Conservation (phyloP, 2,329 filamentous ascomycete genomes). For the Penicillium hordei region DNA sequence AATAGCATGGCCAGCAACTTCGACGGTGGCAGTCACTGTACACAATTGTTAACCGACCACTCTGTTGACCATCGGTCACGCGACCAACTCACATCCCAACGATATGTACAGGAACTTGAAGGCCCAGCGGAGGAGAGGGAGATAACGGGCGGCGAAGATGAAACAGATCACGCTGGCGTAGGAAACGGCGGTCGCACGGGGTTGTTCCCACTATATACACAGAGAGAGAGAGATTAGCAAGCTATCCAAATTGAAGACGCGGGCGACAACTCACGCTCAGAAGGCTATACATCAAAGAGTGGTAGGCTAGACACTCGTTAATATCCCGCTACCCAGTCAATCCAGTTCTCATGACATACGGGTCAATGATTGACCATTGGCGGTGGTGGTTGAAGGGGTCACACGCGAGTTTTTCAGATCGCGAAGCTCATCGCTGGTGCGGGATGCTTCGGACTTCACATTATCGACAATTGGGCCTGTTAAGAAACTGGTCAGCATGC, state of each 20-base stretch:
- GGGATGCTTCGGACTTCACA: conserved; percentile 56
- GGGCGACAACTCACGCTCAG: conserved; percentile 52
- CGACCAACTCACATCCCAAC: conserved; percentile 54
- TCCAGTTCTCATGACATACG: conserved; percentile 43
- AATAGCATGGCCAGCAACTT: conserved; percentile 56
- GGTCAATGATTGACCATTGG: conserved; percentile 62
- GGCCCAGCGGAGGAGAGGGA: conserved; percentile 61
- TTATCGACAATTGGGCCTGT: conserved; percentile 57
- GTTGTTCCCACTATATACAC: conserved; percentile 62
- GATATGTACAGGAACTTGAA: conserved; percentile 61
- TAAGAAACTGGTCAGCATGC: conserved; percentile 17
- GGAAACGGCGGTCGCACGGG: conserved; percentile 62
- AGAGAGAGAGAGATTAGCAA: conserved; percentile 3
- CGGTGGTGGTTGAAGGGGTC: conserved; percentile 55
- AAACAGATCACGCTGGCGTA: conserved; percentile 56
- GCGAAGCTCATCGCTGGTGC: conserved; percentile 58
- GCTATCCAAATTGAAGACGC: neutral
- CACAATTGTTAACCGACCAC: conserved; percentile 11
- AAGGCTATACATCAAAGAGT: conserved; percentile 66
- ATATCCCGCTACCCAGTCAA: conserved; percentile 1
- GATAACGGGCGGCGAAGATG: conserved; percentile 64
- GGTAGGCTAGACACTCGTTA: conserved; percentile 53
- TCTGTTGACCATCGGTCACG: conserved; percentile 18
- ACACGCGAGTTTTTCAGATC: conserved; percentile 57
- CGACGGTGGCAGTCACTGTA: conserved; percentile 56